phyloP scores from a whole-genome alignment of 192 early-diverging fungal genomes.

The Backusella circina region DNA sequence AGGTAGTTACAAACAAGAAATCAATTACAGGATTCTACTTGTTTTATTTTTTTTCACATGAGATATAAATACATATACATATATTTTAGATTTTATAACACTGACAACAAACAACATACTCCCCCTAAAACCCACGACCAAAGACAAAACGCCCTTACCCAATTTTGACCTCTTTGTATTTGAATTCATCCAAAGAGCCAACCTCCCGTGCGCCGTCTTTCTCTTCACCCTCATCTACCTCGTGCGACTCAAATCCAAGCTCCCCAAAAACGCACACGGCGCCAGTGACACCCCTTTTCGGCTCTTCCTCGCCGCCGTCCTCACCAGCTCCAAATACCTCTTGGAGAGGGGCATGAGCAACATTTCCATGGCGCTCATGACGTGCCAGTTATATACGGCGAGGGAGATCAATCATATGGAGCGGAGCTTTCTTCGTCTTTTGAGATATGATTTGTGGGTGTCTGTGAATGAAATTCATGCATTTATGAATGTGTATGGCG shows the following conservation, averaged over 20 bases:
- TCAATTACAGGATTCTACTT: no score
- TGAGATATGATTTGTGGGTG: slow-evolving; percentile 45
- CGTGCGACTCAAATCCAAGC: slow-evolving; percentile 48
- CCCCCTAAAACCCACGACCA: background rate
- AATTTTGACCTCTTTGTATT: background rate
- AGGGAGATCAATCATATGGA: slow-evolving; percentile 51
- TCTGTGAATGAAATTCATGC: slow-evolving; percentile 33
- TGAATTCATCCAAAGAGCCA: background rate
- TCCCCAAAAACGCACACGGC: slow-evolving; percentile 55
- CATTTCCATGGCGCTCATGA: slow-evolving; percentile 29
- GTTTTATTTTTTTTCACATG: background rate
- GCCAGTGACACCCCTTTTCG: slow-evolving; percentile 62
- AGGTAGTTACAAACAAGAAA: background rate
- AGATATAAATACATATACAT: background rate
- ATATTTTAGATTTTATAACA: background rate
- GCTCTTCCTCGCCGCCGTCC: slow-evolving; percentile 61
- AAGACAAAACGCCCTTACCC: background rate
- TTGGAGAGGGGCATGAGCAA: slow-evolving; percentile 36
- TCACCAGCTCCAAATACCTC: slow-evolving; percentile 62
- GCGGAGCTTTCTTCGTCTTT: slow-evolving; percentile 39
- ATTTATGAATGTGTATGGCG: slow-evolving; percentile 13
- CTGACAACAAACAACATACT: background rate
- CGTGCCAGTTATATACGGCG: slow-evolving; percentile 37
- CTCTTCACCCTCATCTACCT: slow-evolving; percentile 63
- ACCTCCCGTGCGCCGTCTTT: slow-evolving; percentile 9